phyloP scores from a whole-genome alignment of 108 stramenopile species.

The Pseudonitzschia delicatissima region DNA sequence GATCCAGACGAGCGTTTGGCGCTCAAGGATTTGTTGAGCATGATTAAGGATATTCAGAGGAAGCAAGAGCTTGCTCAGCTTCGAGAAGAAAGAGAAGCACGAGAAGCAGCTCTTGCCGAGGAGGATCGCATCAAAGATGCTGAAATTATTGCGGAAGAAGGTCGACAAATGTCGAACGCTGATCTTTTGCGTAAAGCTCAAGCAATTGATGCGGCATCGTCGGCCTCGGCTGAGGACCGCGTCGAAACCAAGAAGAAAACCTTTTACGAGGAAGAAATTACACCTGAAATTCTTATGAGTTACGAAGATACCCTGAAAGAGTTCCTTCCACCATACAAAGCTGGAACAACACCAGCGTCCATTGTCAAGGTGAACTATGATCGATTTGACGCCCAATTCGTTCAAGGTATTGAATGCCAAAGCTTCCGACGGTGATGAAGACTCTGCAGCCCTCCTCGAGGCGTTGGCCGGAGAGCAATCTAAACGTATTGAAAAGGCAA shows the following conservation, averaged over 20 bases:
- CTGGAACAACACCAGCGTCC: slow-evolving; percentile 61
- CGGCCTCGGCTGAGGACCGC: slow-evolving; percentile 20
- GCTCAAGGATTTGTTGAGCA: slow-evolving; percentile 62
- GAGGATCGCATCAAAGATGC: slow-evolving; percentile 46
- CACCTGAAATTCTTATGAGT: slow-evolving; percentile 83
- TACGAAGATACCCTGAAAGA: slow-evolving; percentile 75
- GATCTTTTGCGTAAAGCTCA: slow-evolving; percentile 76
- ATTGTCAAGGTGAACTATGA: slow-evolving; percentile 72
- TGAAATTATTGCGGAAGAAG: slow-evolving; percentile 65
- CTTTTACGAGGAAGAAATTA: slow-evolving; percentile 74
- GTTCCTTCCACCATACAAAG: slow-evolving; percentile 78
- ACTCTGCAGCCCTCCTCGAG: slow-evolving; percentile 54
- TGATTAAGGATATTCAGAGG: slow-evolving; percentile 74
- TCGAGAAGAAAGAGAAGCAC: slow-evolving; percentile 60
- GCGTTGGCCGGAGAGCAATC: slow-evolving; percentile 73
- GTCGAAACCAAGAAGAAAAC: slow-evolving; percentile 42
- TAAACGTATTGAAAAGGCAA: slow-evolving; percentile 60
- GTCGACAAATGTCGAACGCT: slow-evolving; percentile 55
- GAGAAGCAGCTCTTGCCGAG: slow-evolving; percentile 68
- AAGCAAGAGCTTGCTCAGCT: slow-evolving; percentile 56
- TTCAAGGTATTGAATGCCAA: slow-evolving; percentile 41
- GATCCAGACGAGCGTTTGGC: slow-evolving; percentile 82
- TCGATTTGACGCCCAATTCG: slow-evolving; percentile 55
- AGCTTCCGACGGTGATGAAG: slow-evolving; percentile 54
- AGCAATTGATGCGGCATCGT: slow-evolving; percentile 57